A percentile compares a stretch with the other conserved stretches of the same genome.
phyloP scores from a whole-genome alignment of 2,329 filamentous ascomycete species.

The Colletotrichum brevisporum region DNA sequence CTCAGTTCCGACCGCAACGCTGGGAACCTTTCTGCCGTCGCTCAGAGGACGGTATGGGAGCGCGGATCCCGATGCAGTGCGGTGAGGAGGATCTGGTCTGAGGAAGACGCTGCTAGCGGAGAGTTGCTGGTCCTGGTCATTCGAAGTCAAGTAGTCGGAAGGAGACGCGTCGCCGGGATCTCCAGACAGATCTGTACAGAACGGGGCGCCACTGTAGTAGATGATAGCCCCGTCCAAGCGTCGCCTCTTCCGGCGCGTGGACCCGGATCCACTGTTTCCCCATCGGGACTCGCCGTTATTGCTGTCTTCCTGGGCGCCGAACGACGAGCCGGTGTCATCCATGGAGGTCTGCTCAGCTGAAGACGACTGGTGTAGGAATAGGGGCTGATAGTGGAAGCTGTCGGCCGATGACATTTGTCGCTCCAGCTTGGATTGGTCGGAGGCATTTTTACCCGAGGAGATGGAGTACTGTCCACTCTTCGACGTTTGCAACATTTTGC shows the following conservation, averaged over 20 bases:
- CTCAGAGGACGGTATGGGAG: conserved; percentile 65
- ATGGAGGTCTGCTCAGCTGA: conserved; percentile 62
- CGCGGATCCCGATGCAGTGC: conserved; percentile 67
- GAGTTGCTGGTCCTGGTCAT: conserved; percentile 53
- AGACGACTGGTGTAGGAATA: conserved; percentile 68
- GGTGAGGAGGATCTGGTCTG: conserved; percentile 43
- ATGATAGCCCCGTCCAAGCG: conserved; percentile 82
- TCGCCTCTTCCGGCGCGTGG: conserved; percentile 64
- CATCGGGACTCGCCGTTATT: conserved; percentile 63
- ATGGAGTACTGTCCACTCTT: conserved; percentile 47
- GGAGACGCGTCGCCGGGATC: conserved; percentile 68
- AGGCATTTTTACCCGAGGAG: conserved; percentile 51
- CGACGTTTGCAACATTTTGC: conserved; percentile 55
- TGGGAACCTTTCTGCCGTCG: conserved; percentile 48
- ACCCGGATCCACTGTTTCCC: conserved; percentile 63
- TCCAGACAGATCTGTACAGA: conserved; percentile 84
- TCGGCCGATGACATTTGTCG: conserved; percentile 56
- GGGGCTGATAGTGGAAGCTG: conserved; percentile 74
- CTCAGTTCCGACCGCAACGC: background rate
- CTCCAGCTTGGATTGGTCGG: conserved; percentile 54
- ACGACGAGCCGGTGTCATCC: conserved; percentile 66
- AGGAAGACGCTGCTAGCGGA: conserved; percentile 42
- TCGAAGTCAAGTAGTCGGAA: conserved; percentile 64
- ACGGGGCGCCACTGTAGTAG: conserved; percentile 84
- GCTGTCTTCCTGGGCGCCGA: conserved; percentile 62